Evolutionary conservation across 441 rosid species (phyloP).

Genomic region (Raphanus hybrid): DNA sequence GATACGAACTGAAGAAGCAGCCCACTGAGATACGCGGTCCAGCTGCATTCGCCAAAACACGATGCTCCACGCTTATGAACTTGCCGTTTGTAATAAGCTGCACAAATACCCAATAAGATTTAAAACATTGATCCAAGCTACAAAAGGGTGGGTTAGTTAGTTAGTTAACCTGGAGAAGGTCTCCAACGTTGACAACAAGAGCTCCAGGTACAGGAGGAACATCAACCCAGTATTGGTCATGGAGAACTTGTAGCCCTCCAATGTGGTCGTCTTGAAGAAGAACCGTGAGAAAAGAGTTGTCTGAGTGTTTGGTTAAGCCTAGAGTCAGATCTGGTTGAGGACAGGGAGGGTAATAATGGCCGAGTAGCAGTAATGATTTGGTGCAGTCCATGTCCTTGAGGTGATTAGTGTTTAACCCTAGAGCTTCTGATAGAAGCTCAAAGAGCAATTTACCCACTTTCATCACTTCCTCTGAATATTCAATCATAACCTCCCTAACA

Average conservation of each 20-base stretch:
- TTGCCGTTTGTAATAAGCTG: conserved; percentile 60
- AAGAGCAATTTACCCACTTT: conserved; percentile 46
- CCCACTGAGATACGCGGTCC: conserved; percentile 70
- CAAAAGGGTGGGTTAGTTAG: not conserved
- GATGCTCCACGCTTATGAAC: conserved; percentile 58
- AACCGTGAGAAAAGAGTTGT: conserved; percentile 40
- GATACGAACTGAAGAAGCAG: conserved; percentile 49
- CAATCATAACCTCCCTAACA: conserved; percentile 50
- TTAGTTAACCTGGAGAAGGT: conserved; percentile 52
- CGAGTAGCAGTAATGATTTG: conserved; percentile 41
- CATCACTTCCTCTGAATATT: conserved; percentile 52
- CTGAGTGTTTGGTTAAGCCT: conserved; percentile 47
- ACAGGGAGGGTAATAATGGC: conserved; percentile 71
- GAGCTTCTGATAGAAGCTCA: conserved; percentile 63
- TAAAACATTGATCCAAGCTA: not conserved
- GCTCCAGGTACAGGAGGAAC: conserved; percentile 57
- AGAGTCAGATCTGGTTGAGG: conserved; percentile 65
- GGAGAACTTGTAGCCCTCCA: conserved; percentile 70
- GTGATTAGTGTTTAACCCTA: conserved; percentile 56
- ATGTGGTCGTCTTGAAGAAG: conserved; percentile 65
- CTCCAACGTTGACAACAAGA: conserved; percentile 61
- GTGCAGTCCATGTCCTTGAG: conserved; percentile 55
- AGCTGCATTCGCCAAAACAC: conserved; percentile 50
- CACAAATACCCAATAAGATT: not conserved
- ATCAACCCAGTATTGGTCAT: conserved; percentile 52